Base-by-base conservation (phyloP, 1,139 yeast genomes). In the Candida sp. region DNA sequence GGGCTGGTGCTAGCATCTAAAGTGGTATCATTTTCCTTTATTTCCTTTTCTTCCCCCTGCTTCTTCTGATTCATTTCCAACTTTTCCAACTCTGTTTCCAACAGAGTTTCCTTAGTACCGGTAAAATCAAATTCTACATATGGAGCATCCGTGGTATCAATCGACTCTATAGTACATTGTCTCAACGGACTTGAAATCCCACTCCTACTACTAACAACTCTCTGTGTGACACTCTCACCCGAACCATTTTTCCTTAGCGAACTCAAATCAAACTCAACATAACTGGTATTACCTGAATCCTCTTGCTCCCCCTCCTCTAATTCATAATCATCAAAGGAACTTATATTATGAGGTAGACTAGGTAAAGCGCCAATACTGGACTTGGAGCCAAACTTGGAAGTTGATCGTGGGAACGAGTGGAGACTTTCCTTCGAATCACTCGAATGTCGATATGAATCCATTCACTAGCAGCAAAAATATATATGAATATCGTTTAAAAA, bases 101-200 rank as follows among this genome's bases (percentile, higher is more conserved):
- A 36, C 21, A 36, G 36, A 23, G 40, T 38, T 43, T 40, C 5
- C 42, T 37, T 29, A 50, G 47, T 33, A 41, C 44, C 38, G 34
- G 66, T 57, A 35, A 68, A 52, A 50, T 69, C 70, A 49, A 68
- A 69, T 46, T 69, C 74, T n/a, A 69, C 66, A 44, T 57, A 67
- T 40, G 61, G 56, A 32, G 49, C 40, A 5, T 45, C 8, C 9
- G 21, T 33, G 2, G 27, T 23, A 12, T 19, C 32, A 9, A 35
- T 29, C 21, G 49, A 33, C 15, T 47, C 46, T 36, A 42, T 46
- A 6, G 34, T 33, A 5, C 39, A 40, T 38, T 4, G 47, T 41
- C 9, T 21, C 9, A 9, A 5, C 8, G 9, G 39, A 15, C 33
- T 25, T 11, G 29, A 25, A 7, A 25, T 8, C 29, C 29, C 29